Evolutionary conservation across 352 stramenopile species (phyloP), one percentile per base, ranked within the genome.

Genomic region (Globisporangium cylindrosporum): DNA sequence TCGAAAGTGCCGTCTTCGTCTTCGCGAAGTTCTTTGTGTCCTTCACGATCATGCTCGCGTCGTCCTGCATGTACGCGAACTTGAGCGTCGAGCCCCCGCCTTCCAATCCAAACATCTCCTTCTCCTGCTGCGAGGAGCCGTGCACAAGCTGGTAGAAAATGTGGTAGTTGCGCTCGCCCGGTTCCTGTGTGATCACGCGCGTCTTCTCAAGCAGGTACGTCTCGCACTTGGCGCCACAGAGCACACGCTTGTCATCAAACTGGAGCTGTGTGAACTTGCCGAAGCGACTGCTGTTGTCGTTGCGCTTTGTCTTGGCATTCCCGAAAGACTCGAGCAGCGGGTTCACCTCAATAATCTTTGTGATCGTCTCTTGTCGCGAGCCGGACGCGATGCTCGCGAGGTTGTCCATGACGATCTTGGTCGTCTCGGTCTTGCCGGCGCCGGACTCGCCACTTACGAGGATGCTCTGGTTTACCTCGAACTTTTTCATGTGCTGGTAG

Each of bases 311-410:
- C 68, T 97, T 97, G 34, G 97, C 96, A 76, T 99, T 99, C 36
- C 98, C 98, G 74, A 99, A 99, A 32, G 93, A 95, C 81, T 99
- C 98, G 9, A 99, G 88, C 55, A 99, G 82, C 27, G 98, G 97
- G 73, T 99, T 99, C 22, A 97, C 96, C 51, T 98, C 91, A 14
- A 99, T 82, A 62, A 99, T 98, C 51, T 92, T 84, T 15, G 89
- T 83, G 68, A 97, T 91, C 25, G 93, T 95, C 89, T 78, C 68
- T 18, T 80, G 64, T 29, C 63, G 65, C 1, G 49, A 66, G 4
- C 73, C 68, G 1, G 76, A 72, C 22, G 80, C 81, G 69, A 93
- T 94, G 10, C 70, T 83, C n/a, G 89, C 89, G 36, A 97, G 70
- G 69, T 96, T 85, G 70, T 94, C 81, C 85, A 93, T 91, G 14